Evolutionary conservation across 352 stramenopile genomes (phyloP).

Genomic region (Pythium guiyangense): DNA sequence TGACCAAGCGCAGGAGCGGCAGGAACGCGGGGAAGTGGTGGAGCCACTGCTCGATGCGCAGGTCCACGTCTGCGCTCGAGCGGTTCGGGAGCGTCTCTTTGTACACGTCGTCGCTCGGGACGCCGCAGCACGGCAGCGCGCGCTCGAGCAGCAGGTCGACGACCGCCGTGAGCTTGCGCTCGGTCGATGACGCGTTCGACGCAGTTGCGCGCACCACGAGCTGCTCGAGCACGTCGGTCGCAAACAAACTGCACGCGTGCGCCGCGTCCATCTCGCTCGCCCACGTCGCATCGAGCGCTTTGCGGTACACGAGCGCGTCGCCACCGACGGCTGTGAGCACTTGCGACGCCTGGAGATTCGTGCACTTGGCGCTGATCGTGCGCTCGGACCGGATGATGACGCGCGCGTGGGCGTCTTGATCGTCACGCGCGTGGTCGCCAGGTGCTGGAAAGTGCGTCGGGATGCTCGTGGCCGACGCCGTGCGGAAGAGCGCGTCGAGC

Average conservation of each 20-base stretch:
- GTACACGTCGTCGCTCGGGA: conserved; percentile 76
- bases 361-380: conserved; percentile 81
- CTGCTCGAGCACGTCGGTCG: conserved; percentile 46
- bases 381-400: conserved; percentile 64
- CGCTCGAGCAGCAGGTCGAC: conserved; percentile 73
- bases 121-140: conserved; percentile 68
- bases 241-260: conserved; percentile 45
- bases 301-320: conserved; percentile 60
- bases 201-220: conserved; percentile 17
- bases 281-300: conserved; percentile 67
- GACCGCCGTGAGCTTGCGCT: conserved; percentile 49
- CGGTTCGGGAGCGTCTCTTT: conserved; percentile 80
- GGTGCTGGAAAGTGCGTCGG: conserved; percentile 63
- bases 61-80: conserved; percentile 75
- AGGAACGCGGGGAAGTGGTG: conserved; percentile 79
- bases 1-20: conserved; percentile 38
- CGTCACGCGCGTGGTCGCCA: conserved; percentile 17
- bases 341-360: conserved; percentile 70
- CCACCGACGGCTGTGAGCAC: conserved; percentile 53
- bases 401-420: conserved; percentile 23
- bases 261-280: conserved; percentile 64
- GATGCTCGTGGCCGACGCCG: conserved; percentile 57
- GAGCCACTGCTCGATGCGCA: conserved; percentile 80
- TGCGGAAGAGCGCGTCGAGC: conserved; percentile 60
- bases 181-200: conserved; percentile 20